Percentiles rank a stretch among this genome's conserved stretches.
Evolutionary conservation across 495 filamentous ascomycete genomes (phyloP).

Genomic region (Tuber calosporum): DNA sequence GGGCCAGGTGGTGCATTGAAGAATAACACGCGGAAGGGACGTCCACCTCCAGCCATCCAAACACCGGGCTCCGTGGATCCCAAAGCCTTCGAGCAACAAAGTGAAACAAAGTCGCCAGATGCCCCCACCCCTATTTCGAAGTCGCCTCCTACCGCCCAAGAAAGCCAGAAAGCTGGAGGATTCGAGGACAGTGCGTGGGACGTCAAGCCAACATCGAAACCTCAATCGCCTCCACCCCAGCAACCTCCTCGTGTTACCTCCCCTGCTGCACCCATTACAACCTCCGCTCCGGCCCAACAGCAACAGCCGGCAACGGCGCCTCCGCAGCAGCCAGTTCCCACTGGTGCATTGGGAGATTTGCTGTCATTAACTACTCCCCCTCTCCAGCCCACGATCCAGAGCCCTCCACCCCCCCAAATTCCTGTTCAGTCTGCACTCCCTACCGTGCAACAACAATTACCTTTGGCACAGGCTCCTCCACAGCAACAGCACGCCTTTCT

Average conservation of each 20-base stretch:
- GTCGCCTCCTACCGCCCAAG: slow-evolving; percentile 44
- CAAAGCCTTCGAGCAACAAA: slow-evolving; percentile 69
- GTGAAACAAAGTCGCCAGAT: slow-evolving; percentile 20
- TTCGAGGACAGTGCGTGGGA: slow-evolving; percentile 99
- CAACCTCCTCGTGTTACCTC: slow-evolving; percentile 43
- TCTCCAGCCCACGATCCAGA: slow-evolving; percentile 63
- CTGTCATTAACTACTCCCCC: slow-evolving; percentile 69
- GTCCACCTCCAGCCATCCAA: slow-evolving; percentile 75
- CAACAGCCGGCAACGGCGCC: slow-evolving; percentile 32
- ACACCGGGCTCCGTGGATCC: slow-evolving; percentile 79
- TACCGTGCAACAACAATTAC: slow-evolving; percentile 44
- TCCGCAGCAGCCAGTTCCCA: slow-evolving; percentile 51
- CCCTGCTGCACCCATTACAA: slow-evolving; percentile 44
- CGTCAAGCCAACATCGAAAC: slow-evolving; percentile 71
- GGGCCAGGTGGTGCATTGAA: slow-evolving; percentile 78
- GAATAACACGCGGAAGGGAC: slow-evolving; percentile 92
- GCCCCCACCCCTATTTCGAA: slow-evolving; percentile 42
- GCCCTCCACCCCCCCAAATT: slow-evolving; percentile 47
- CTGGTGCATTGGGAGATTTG: slow-evolving; percentile 64
- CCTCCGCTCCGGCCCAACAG: slow-evolving; percentile 38
- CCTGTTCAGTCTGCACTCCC: slow-evolving; percentile 44
- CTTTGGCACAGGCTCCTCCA: slow-evolving; percentile 45
- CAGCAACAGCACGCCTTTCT: slow-evolving; percentile 51
- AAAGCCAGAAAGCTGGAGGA: slow-evolving; percentile 53
- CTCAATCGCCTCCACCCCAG: slow-evolving; percentile 41